phyloP scores from a whole-genome alignment of 2,329 filamentous ascomycete genomes.

The Didymella pinodella region DNA sequence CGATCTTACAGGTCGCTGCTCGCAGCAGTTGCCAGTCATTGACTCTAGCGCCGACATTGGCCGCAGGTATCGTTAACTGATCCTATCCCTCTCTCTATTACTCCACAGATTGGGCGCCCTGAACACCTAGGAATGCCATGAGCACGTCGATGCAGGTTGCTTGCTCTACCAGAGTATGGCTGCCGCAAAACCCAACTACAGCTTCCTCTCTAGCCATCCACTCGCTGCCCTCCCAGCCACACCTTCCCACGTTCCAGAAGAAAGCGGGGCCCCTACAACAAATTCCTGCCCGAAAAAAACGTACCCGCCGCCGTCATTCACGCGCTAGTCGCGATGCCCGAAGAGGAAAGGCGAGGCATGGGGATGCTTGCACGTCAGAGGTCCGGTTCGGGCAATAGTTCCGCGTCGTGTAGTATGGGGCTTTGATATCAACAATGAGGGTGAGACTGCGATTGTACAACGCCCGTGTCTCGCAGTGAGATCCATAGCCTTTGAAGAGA shows the following conservation, averaged over 20 bases:
- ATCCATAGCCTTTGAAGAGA: background rate
- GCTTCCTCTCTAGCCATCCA: no score
- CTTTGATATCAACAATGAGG: conserved; percentile 6
- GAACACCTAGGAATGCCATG: conserved; percentile 18
- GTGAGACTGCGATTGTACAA: background rate
- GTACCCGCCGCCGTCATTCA: conserved; percentile 20
- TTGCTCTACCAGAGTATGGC: background rate
- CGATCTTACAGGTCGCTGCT: background rate
- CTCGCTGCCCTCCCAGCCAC: conserved; percentile 4
- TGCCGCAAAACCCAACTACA: no score
- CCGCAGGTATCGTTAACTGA: conserved; percentile 15
- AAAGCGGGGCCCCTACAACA: conserved; percentile 21
- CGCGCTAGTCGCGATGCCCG: conserved; percentile 5
- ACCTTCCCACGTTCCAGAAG: conserved; percentile 24
- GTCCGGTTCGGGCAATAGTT: conserved; percentile 9
- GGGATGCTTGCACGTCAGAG: conserved; percentile 18
- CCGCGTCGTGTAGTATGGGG: conserved; percentile 8
- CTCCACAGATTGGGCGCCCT: conserved; percentile 20
- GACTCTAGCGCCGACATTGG: conserved; percentile 21
- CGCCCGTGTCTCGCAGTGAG: background rate
- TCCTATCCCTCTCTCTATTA: conserved; percentile 8
- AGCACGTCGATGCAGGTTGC: conserved; percentile 10
- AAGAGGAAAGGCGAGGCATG: conserved; percentile 14
- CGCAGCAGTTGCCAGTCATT: conserved; percentile 19
- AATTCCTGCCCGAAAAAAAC: conserved; percentile 22